Conservation (phyloP, 1,284 basidiomycete species). For the Cutaneotrichosporon sp. region DNA sequence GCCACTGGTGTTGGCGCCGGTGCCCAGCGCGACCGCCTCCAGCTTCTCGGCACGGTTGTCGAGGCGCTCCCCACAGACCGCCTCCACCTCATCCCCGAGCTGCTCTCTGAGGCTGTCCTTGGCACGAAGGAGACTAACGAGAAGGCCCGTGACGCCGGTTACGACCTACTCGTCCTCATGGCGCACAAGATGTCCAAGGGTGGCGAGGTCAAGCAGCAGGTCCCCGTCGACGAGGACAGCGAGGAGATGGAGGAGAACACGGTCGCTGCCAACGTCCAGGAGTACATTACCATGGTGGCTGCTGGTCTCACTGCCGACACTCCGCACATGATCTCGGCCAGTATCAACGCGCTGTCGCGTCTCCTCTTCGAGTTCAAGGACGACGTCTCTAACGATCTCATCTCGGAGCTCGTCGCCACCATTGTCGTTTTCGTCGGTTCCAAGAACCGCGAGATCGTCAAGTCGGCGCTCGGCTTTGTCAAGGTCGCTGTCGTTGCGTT, state of each 20-base stretch:
- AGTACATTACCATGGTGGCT: conserved; percentile 96
- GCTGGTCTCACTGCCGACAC: conserved; percentile 90
- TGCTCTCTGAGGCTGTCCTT: conserved; percentile 94
- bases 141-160: conserved; percentile 83
- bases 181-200: conserved; percentile 87
- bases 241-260: conserved; percentile 62
- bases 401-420: conserved; percentile 81
- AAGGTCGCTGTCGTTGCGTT: conserved; percentile 91
- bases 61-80: conserved; percentile 67
- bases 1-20: conserved; percentile 72
- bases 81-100: conserved; percentile 79
- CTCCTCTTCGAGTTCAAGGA: conserved; percentile 96
- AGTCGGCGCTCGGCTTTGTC: conserved; percentile 90
- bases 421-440: conserved; percentile 86
- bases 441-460: conserved; percentile 95
- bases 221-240: conserved; percentile 65
- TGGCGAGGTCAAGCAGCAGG: conserved; percentile 73
- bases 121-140: conserved; percentile 98
- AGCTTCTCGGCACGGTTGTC: conserved; percentile 72
- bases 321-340: conserved; percentile 98
- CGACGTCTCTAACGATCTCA: conserved; percentile 69
- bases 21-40: conserved; percentile 87
- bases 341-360: conserved; percentile 88
- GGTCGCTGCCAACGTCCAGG: conserved; percentile 79
- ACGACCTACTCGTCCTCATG: conserved; percentile 87